These are phyloP conservation scores for Mycena kentingensis DNA, from an alignment of 768 basidiomycete species.

Conservation along the genomic window DNA sequence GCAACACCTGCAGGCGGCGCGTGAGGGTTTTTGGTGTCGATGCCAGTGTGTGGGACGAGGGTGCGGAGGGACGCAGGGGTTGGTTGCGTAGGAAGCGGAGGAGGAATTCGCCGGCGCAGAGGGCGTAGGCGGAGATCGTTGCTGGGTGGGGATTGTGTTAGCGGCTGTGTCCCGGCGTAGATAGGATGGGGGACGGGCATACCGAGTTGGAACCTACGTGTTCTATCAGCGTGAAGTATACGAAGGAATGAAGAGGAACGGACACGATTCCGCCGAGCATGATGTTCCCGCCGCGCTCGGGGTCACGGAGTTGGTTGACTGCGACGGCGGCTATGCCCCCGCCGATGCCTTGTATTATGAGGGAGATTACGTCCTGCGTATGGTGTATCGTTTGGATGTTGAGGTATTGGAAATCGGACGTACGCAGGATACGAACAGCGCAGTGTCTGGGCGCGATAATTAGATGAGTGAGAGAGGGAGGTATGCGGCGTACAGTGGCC, in stretches of 20 bases:
- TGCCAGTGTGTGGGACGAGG: not conserved
- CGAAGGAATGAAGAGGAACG: too few relatives aligned
- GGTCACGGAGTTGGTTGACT: slow-evolving; percentile 13
- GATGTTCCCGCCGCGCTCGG: slow-evolving; percentile 14
- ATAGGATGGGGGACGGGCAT: not conserved
- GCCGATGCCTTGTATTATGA: slow-evolving; percentile 66
- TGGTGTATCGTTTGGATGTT: not conserved
- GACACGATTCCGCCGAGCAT: slow-evolving; percentile 22
- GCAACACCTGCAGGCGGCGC: not conserved
- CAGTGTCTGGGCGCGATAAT: slow-evolving; percentile 33
- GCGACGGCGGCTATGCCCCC: slow-evolving; percentile 55
- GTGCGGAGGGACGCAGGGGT: not conserved
- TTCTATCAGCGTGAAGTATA: too few relatives aligned
- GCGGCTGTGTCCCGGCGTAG: slow-evolving; percentile 25
- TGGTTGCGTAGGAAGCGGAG: slow-evolving; percentile 33
- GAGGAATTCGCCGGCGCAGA: slow-evolving; percentile 44
- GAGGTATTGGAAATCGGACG: slow-evolving; percentile 2
- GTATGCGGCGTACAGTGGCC: slow-evolving; percentile 36
- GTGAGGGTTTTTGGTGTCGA: not conserved
- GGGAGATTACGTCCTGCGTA: slow-evolving; percentile 53
- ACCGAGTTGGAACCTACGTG: slow-evolving; percentile 24
- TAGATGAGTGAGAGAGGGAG: slow-evolving; percentile 4
- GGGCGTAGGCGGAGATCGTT: slow-evolving; percentile 14
- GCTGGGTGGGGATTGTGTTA: slow-evolving; percentile 30
- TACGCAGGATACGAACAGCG: slow-evolving; percentile 41